Evolutionary conservation across 345 rosid genomes (phyloP), one percentile per base, ranked within the genome.

Genomic region (Cardamine occulta): DNA sequence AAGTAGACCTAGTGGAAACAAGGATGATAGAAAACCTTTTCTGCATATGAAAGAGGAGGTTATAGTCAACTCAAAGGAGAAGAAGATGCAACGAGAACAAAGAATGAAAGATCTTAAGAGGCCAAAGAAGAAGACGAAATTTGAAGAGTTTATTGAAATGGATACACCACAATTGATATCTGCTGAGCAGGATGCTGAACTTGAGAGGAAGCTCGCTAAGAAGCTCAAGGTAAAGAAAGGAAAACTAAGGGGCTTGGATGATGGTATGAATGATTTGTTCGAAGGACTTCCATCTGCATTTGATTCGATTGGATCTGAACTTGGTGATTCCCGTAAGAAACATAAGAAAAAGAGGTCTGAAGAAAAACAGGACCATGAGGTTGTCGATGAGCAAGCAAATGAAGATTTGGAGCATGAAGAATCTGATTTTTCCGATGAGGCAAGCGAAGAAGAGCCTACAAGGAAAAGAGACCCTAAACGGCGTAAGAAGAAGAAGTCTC

Each of bases 201-300:
- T 90, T 75, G 99, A 95, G 80, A 92, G 80, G 79, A 89, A 79
- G 74, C 93, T 95, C 39, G 96, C 93, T 8, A 92, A 88, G 91
- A 92, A 85, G 80, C 93, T 95, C 66, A 92, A 86, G 80, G 87
- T 86, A 57, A 95, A 95, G 69, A 80, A 67, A 28, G 91, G 96
- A 17, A 86, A 85, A 70, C 72, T 92, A 76, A 79, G 88, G 76
- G 92, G 90, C 26, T 56, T 64, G 63, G 90, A 90, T 75, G 99
- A 92, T 79, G 89, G 83, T 21, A 66, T 95, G 44, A 83, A 85
- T 74, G 32, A 59, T 24, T 74, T 90, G 28, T 65, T 92, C 21
- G 84, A 81, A 75, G 93, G 85, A 10, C 74, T 81, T 63, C 80
- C 86, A 21, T 83, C 92, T 61, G 42, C 47, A 51, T 57, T 75